A percentile compares a stretch with the other conserved stretches of the same genome.
These are phyloP conservation scores for Tylopilus balloui DNA, from an alignment of 768 basidiomycete genomes.

Conservation along the genomic window DNA sequence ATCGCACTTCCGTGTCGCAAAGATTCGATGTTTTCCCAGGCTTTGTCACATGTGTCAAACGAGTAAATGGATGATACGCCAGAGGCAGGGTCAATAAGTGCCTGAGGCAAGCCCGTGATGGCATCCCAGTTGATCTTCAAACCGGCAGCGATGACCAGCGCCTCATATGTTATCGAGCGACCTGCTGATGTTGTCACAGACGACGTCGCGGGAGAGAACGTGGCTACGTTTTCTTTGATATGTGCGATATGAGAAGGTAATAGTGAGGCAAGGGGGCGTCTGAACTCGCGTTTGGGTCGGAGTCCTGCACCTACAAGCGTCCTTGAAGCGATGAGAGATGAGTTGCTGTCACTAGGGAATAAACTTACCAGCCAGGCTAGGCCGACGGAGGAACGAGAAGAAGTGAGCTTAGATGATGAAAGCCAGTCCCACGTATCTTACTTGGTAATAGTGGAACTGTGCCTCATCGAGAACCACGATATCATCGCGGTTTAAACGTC, in stretches of 20 bases:
- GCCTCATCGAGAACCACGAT: conserved; percentile 83
- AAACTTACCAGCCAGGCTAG: conserved; percentile 82
- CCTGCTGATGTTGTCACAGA: conserved; percentile 70
- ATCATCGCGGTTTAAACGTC: conserved; percentile 65
- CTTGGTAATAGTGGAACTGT: conserved; percentile 82
- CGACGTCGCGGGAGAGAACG: conserved; percentile 74
- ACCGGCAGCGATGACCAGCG: conserved; percentile 84
- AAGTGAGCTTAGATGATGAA: conserved; percentile 2
- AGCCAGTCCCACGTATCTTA: conserved; percentile 24
- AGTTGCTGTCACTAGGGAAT: not conserved
- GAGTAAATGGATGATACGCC: conserved; percentile 93
- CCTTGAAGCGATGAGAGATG: conserved; percentile 41
- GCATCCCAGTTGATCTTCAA: conserved; percentile 81
- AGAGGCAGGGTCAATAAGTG: conserved; percentile 69
- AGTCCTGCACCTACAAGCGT: conserved; percentile 92
- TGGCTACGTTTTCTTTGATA: conserved; percentile 63
- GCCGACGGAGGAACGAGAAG: not conserved
- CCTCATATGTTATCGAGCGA: conserved; percentile 71
- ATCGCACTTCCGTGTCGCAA: conserved; percentile 78
- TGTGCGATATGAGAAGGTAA: conserved; percentile 72
- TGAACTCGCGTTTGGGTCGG: conserved; percentile 61
- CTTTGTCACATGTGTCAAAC: conserved; percentile 84
- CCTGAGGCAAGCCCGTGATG: conserved; percentile 68
- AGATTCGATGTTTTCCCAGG: conserved; percentile 76
- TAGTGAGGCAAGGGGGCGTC: conserved; percentile 59